These are phyloP conservation scores for Psidium friedrichsthalianum DNA, from an alignment of 345 rosid genomes.

Conservation along the genomic window DNA sequence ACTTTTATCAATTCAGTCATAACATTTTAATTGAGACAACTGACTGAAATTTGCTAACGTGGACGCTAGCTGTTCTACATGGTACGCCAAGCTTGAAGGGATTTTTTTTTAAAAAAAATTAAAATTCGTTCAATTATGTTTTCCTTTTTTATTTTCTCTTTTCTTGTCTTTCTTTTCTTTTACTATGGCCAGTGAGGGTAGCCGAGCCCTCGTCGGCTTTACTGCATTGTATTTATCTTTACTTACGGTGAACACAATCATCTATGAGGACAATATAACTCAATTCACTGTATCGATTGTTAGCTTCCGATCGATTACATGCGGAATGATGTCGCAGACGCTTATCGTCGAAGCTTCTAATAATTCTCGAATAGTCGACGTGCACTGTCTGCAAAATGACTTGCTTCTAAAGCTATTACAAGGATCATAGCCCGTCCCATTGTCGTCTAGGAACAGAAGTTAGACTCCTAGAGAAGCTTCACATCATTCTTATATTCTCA, in stretches of 20 bases:
- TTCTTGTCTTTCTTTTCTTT: no score
- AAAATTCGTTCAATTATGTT: no score
- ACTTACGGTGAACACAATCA: neutral
- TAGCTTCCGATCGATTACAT: neutral
- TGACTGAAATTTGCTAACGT: no score
- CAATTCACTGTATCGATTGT: neutral
- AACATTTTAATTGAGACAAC: no score
- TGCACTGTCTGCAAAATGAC: neutral
- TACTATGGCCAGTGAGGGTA: no score
- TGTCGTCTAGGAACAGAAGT: neutral
- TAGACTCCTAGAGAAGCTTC: neutral
- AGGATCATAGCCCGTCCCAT: neutral
- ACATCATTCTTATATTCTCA: neutral
- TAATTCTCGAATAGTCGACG: neutral
- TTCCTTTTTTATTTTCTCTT: no score
- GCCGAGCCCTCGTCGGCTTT: neutral
- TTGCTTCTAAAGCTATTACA: neutral
- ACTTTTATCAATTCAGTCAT: no score
- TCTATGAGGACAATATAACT: neutral
- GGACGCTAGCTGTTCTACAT: no score
- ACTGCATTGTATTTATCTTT: neutral
- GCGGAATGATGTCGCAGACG: neutral
- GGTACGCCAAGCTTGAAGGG: fast-evolving
- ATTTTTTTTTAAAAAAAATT: no score
- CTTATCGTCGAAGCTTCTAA: neutral